A percentile compares a stretch with the other conserved stretches of the same genome.
Conservation (phyloP, 2,329 filamentous ascomycete genomes). For the Colletotrichum higginsianum region DNA sequence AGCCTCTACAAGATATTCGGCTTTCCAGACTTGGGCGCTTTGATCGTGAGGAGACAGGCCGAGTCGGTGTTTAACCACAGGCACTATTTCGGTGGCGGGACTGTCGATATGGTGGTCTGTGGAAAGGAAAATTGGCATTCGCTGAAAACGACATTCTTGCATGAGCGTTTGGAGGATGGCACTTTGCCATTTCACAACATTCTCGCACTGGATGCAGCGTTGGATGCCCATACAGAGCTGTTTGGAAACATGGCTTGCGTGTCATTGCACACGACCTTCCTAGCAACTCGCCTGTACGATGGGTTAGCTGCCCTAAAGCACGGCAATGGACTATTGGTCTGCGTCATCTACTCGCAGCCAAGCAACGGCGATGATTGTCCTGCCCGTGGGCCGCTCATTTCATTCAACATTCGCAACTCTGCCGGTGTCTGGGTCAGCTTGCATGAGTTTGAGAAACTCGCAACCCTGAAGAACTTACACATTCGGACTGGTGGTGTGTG, state of each 20-base stretch:
- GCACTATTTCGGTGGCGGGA: conserved; percentile 93
- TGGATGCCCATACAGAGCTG: conserved; percentile 77
- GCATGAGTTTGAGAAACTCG: conserved; percentile 89
- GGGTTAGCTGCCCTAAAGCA: conserved; percentile 76
- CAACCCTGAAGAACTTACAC: conserved; percentile 83
- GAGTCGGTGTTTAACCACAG: conserved; percentile 75
- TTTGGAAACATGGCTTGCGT: conserved; percentile 81
- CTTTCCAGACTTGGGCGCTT: conserved; percentile 89
- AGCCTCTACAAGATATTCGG: conserved; percentile 99
- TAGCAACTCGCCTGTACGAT: conserved; percentile 72
- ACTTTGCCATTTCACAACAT: conserved; percentile 94
- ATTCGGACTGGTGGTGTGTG: conserved; percentile 91
- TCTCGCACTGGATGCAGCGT: conserved; percentile 82
- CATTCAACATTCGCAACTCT: conserved; percentile 85
- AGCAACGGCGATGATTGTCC: conserved; percentile 16
- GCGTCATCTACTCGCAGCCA: conserved; percentile 72
- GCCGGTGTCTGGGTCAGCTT: conserved; percentile 83
- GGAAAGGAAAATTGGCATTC: conserved; percentile 88
- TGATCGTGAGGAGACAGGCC: conserved; percentile 84
- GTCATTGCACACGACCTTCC: conserved; percentile 77
- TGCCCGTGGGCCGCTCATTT: conserved; percentile 80
- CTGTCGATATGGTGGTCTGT: conserved; percentile 89
- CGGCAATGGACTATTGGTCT: conserved; percentile 76
- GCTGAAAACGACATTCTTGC: conserved; percentile 78
- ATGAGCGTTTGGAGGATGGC: conserved; percentile 90